Conservation (phyloP, 2,329 filamentous ascomycete genomes). For the Periconia macrospinosa region DNA sequence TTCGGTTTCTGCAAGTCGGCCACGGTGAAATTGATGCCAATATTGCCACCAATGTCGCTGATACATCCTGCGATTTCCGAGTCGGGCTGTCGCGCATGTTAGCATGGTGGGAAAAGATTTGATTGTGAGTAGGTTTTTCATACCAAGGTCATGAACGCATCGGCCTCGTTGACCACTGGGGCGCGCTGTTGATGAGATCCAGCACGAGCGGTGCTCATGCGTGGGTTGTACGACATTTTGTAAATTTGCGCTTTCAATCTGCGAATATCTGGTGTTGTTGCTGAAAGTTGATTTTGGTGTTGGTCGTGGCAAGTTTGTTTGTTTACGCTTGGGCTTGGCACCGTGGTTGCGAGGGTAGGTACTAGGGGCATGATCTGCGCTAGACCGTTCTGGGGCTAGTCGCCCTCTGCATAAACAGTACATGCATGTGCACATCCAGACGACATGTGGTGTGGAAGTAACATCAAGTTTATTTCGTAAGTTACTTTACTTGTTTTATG, state of each 20-base stretch:
- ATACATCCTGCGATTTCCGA: constrained; percentile 94
- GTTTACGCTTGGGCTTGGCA: constrained; percentile 8
- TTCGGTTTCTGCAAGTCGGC: constrained; percentile 93
- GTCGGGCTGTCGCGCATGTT: constrained; percentile 54
- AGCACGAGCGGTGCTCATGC: constrained; percentile 54
- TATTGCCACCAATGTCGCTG: constrained; percentile 91
- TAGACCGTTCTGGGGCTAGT: too few relatives aligned
- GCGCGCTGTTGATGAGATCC: constrained; percentile 45
- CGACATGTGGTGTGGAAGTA: too few relatives aligned
- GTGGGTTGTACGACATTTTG: constrained; percentile 54
- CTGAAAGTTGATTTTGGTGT: not conserved
- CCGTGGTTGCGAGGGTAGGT: too few relatives aligned
- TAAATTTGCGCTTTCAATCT: too few relatives aligned
- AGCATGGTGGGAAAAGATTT: constrained; percentile 11
- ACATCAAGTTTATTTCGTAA: too few relatives aligned
- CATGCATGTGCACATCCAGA: too few relatives aligned
- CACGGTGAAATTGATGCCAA: constrained; percentile 85
- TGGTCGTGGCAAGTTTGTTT: constrained; percentile 5
- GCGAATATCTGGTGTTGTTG: too few relatives aligned
- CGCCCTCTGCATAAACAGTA: too few relatives aligned
- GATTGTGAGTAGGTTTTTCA: constrained; percentile 3
- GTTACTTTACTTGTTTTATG: too few relatives aligned
- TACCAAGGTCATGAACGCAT: constrained; percentile 57
- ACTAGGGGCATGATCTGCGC: too few relatives aligned
- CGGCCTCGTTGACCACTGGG: constrained; percentile 47